Evolutionary conservation across 257 asterid species (phyloP).

Genomic region (Solanum rostratum): DNA sequence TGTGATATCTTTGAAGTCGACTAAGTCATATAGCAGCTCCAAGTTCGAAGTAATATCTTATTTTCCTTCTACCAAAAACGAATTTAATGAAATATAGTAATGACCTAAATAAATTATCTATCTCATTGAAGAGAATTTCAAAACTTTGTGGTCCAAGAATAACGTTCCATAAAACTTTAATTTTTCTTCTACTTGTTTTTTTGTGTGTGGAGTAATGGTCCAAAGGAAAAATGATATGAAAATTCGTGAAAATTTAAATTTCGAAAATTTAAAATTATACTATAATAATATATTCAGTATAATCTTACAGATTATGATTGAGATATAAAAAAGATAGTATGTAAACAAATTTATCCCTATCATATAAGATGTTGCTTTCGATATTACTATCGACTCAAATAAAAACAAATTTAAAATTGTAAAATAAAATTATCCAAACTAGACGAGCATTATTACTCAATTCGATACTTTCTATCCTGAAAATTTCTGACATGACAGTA

Average conservation of each 20-base stretch:
- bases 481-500: not conserved
- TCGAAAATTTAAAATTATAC: not conserved
- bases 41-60: not conserved
- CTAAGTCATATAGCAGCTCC: too few species aligned
- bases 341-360: too few species aligned
- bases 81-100: not conserved
- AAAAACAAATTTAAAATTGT: too few species aligned
- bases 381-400: too few species aligned
- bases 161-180: not conserved
- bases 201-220: not conserved
- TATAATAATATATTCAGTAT: fast-evolving
- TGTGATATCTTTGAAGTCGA: too few species aligned
- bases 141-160: not conserved
- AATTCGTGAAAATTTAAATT: not conserved
- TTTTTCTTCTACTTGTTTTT: not conserved
- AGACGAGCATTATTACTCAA: too few species aligned
- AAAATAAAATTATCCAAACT: too few species aligned
- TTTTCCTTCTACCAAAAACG: not conserved
- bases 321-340: too few species aligned
- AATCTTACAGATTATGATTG: too few species aligned
- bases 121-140: not conserved
- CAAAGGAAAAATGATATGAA: not conserved
- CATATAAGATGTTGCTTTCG: too few species aligned
- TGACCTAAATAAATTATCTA: not conserved
- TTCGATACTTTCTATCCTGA: not conserved